Evolutionary conservation across 495 filamentous ascomycete genomes (phyloP).

Genomic region (Neurospora sp.): DNA sequence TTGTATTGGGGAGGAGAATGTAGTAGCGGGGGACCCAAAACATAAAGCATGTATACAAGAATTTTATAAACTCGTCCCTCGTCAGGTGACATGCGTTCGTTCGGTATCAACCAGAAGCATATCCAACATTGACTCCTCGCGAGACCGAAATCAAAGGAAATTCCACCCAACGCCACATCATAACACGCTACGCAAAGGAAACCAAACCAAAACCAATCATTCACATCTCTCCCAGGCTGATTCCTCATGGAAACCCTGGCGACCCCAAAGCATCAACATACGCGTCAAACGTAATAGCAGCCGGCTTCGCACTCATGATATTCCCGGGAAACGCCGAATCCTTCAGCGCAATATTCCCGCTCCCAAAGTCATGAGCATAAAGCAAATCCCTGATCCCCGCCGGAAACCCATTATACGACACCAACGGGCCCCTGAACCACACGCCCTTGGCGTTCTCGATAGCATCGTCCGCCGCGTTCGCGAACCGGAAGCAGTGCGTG

Average conservation of each 20-base stretch:
- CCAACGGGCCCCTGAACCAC: slow-evolving; percentile 30
- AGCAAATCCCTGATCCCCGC: slow-evolving; percentile 13
- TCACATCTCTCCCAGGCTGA: neutral
- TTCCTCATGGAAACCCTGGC: slow-evolving; percentile 12
- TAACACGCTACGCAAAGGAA: neutral
- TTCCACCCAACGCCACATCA: neutral
- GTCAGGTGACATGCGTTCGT: neutral
- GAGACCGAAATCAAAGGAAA: neutral
- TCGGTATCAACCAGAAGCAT: neutral
- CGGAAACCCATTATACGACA: slow-evolving; percentile 31
- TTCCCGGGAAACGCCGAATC: slow-evolving; percentile 22
- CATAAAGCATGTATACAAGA: neutral
- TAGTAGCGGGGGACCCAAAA: neutral
- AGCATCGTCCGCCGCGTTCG: slow-evolving; percentile 23
- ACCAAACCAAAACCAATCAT: neutral
- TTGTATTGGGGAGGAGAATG: neutral
- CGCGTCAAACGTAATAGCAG: slow-evolving; percentile 24
- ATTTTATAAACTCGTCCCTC: neutral
- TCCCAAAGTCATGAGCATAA: slow-evolving; percentile 22
- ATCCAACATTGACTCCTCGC: neutral
- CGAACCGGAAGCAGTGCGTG: slow-evolving; percentile 36
- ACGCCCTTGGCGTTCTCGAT: slow-evolving; percentile 30
- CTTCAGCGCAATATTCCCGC: slow-evolving; percentile 27
- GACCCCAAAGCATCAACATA: slow-evolving; percentile 25
- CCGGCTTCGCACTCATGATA: slow-evolving; percentile 20